A percentile compares a stretch with the other conserved stretches of the same genome.
These are phyloP conservation scores for Exophiala alcalophila DNA, from an alignment of 2,329 filamentous ascomycete species.

Conservation along the genomic window DNA sequence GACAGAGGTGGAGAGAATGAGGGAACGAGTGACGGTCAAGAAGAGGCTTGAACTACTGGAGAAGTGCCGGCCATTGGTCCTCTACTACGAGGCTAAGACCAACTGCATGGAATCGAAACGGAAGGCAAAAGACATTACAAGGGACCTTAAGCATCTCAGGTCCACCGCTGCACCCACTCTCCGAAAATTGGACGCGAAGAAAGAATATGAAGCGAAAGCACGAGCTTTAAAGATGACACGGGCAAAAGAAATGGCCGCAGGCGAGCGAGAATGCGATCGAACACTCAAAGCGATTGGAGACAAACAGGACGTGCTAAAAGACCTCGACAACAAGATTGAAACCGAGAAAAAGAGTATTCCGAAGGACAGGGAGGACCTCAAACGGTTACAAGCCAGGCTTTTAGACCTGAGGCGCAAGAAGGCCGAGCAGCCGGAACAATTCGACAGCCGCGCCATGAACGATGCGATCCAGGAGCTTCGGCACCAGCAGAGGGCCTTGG, in stretches of 20 bases:
- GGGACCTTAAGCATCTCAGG: slow-evolving; percentile 60
- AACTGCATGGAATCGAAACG: slow-evolving; percentile 54
- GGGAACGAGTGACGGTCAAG: slow-evolving; percentile 68
- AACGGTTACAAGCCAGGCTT: slow-evolving; percentile 56
- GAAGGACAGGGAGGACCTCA: slow-evolving; percentile 53
- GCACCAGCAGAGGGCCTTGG: slow-evolving; percentile 34
- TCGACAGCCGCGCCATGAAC: slow-evolving; percentile 49
- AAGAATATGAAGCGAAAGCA: slow-evolving; percentile 57
- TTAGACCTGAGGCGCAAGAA: slow-evolving; percentile 61
- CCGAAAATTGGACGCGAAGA: slow-evolving; percentile 65
- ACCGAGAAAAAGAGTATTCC: slow-evolving; percentile 52
- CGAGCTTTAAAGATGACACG: slow-evolving; percentile 44
- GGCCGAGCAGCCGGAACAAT: slow-evolving; percentile 61
- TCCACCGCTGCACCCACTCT: slow-evolving; percentile 64
- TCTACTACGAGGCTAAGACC: slow-evolving; percentile 58
- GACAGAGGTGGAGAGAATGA: slow-evolving; percentile 77
- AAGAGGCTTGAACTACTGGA: slow-evolving; percentile 63
- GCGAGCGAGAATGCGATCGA: slow-evolving; percentile 28
- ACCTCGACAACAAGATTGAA: slow-evolving; percentile 42
- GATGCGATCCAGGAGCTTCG: slow-evolving; percentile 20
- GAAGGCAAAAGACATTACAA: slow-evolving; percentile 53
- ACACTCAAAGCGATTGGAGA: slow-evolving; percentile 44
- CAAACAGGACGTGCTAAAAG: slow-evolving; percentile 37
- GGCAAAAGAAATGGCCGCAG: slow-evolving; percentile 52
- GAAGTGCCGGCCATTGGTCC: slow-evolving; percentile 62